Percentiles rank a stretch among this genome's conserved stretches.
Conservation (phyloP, 192 early-diverging fungal genomes). For the Ramicandelaber brevisporus region DNA sequence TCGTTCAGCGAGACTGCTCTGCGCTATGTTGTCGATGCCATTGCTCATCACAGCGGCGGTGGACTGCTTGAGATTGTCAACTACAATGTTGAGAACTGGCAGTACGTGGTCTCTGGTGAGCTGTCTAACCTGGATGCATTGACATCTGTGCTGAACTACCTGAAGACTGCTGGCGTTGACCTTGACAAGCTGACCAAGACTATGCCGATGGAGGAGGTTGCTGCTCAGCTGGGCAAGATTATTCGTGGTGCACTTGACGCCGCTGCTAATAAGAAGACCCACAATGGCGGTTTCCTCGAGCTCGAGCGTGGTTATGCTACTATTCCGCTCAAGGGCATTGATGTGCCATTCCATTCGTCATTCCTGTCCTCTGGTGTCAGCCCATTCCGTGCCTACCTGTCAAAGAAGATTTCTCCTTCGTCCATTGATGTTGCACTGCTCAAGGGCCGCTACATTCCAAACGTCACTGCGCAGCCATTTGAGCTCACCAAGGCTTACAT, state of each 20-base stretch:
- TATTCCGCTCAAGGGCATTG: slow-evolving; percentile 73
- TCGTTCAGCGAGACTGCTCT: slow-evolving; percentile 72
- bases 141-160: slow-evolving; percentile 60
- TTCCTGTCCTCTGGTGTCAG: slow-evolving; percentile 78
- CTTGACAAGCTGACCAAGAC: slow-evolving; percentile 58
- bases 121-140: slow-evolving; percentile 56
- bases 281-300: slow-evolving; percentile 28
- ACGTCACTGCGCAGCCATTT: slow-evolving; percentile 80
- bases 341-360: slow-evolving; percentile 92
- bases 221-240: slow-evolving; percentile 53
- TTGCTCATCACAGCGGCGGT: slow-evolving; percentile 52
- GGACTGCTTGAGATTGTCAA: slow-evolving; percentile 85
- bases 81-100: slow-evolving; percentile 93
- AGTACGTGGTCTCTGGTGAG: slow-evolving; percentile 83
- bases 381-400: slow-evolving; percentile 72
- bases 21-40: slow-evolving; percentile 51
- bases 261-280: slow-evolving; percentile 32
- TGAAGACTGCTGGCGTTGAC: slow-evolving; percentile 68
- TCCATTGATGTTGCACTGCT: slow-evolving; percentile 62
- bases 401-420: slow-evolving; percentile 58
- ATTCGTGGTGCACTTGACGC: slow-evolving; percentile 38
- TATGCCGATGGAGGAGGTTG: slow-evolving; percentile 62
- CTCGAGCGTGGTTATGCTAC: slow-evolving; percentile 76
- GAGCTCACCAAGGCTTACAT: slow-evolving; percentile 50
- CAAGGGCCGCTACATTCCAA: slow-evolving; percentile 77